Evolutionary conservation across 78 protist genomes (phyloP).

Genomic region (Polysphondylium violaceum): DNA sequence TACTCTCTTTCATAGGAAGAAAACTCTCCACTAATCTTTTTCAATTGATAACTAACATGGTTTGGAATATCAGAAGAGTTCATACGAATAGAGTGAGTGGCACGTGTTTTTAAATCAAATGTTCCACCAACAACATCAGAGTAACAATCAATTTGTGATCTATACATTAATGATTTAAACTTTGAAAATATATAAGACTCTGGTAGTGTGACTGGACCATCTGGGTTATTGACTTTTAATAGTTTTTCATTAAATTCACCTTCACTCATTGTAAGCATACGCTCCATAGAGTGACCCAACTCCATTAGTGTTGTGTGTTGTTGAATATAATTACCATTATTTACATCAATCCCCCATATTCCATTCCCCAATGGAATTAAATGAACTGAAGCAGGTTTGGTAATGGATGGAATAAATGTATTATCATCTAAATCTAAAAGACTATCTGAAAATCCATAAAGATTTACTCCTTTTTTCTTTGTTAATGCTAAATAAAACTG

Average conservation of each 20-base stretch:
- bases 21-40: neutral
- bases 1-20: constrained; percentile 79
- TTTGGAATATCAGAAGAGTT: neutral
- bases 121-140: constrained; percentile 48
- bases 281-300: constrained; percentile 83
- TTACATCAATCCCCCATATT: constrained; percentile 53
- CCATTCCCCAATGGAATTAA: neutral
- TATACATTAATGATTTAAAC: constrained; percentile 45
- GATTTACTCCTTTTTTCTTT: constrained; percentile 7
- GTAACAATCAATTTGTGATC: constrained; percentile 86
- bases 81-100: constrained; percentile 75
- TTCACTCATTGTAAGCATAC: constrained; percentile 73
- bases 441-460: neutral
- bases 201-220: neutral
- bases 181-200: constrained; percentile 41
- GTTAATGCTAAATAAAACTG: constrained; percentile 22
- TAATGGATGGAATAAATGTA: constrained; percentile 1
- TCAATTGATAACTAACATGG: constrained; percentile 8
- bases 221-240: constrained; percentile 5
- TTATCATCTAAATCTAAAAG: neutral
- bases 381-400: constrained; percentile 22
- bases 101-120: constrained; percentile 88
- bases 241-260: constrained; percentile 45
- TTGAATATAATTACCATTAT: neutral
- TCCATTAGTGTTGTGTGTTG: constrained; percentile 55